A percentile compares a stretch with the other conserved stretches of the same genome.
phyloP scores from a whole-genome alignment of 1,139 yeast species.

The Arxiozyma slooffiae region DNA sequence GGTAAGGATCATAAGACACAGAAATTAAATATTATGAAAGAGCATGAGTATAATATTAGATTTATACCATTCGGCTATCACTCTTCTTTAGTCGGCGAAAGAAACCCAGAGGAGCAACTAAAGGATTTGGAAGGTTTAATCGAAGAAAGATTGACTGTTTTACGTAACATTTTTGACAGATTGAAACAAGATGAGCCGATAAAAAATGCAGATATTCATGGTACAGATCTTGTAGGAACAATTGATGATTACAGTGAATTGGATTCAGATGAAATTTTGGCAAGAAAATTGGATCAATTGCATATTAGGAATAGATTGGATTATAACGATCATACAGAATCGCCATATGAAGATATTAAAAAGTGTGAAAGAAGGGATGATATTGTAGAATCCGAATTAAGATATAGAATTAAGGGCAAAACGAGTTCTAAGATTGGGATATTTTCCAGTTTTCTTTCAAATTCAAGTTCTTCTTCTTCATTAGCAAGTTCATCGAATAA shows the following conservation, averaged over 20 bases:
- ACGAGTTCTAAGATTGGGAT: conserved; percentile 8
- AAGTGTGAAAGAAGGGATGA: conserved; percentile 7
- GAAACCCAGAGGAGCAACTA: conserved; percentile 14
- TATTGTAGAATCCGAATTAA: conserved; percentile 16
- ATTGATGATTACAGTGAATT: conserved; percentile 12
- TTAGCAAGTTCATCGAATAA: background rate
- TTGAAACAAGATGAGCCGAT: conserved; percentile 17
- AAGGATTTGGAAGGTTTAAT: conserved; percentile 13
- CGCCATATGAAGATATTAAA: conserved; percentile 12
- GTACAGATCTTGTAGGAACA: conserved; percentile 20
- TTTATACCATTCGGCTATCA: conserved; percentile 33
- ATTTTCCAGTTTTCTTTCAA: conserved; percentile 8
- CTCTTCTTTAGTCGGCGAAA: conserved; percentile 13
- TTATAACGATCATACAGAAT: background rate
- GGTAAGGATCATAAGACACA: conserved; percentile 20
- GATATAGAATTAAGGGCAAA: conserved; percentile 17
- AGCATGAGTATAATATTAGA: conserved; percentile 29
- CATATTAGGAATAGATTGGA: conserved; percentile 9
- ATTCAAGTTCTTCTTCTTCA: background rate
- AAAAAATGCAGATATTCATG: conserved; percentile 17
- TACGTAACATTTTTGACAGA: conserved; percentile 15
- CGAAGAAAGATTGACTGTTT: conserved; percentile 17
- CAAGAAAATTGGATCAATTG: conserved; percentile 19
- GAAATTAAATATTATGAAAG: conserved; percentile 22
- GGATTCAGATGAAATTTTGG: conserved; percentile 15